Percentiles rank a stretch among this genome's conserved stretches.
phyloP scores from a whole-genome alignment of 148 eudicot species.

The Silene uniflora region DNA sequence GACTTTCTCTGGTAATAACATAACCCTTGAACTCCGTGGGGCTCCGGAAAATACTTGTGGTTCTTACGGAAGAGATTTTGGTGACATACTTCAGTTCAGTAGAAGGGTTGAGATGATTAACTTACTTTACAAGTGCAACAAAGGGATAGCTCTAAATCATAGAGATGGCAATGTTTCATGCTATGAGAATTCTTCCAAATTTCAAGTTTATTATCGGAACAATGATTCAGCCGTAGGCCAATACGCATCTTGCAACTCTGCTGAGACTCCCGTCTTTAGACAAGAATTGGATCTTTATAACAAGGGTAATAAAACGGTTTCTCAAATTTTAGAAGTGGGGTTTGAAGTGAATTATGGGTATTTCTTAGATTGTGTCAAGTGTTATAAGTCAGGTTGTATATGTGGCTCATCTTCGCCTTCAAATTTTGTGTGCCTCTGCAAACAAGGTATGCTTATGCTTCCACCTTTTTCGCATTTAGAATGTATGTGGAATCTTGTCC shows the following conservation, averaged over 20 bases:
- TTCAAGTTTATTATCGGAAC: background rate
- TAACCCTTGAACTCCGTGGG: background rate
- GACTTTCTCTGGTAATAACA: background rate
- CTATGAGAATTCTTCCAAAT: too few relatives aligned
- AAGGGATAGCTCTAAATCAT: background rate
- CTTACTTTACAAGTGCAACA: background rate
- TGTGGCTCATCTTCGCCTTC: slow-evolving; percentile 10
- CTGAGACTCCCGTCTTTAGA: background rate
- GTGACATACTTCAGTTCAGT: background rate
- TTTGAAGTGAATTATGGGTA: slow-evolving; percentile 13
- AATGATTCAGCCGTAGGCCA: background rate
- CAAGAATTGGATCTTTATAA: background rate
- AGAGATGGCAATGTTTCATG: background rate
- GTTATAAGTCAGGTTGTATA: slow-evolving; percentile 6
- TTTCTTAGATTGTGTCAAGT: slow-evolving; percentile 8
- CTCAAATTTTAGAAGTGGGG: background rate
- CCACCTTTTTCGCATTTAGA: background rate
- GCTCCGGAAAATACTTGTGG: background rate
- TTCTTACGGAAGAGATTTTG: background rate
- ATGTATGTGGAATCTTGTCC: background rate
- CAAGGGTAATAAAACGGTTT: background rate
- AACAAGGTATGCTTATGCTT: slow-evolving; percentile 2
- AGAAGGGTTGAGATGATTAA: background rate
- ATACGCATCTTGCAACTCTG: background rate
- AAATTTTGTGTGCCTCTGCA: slow-evolving; percentile 17